These are phyloP conservation scores for Eutypella sp. DNA, from an alignment of 2,329 filamentous ascomycete genomes.

Conservation along the genomic window DNA sequence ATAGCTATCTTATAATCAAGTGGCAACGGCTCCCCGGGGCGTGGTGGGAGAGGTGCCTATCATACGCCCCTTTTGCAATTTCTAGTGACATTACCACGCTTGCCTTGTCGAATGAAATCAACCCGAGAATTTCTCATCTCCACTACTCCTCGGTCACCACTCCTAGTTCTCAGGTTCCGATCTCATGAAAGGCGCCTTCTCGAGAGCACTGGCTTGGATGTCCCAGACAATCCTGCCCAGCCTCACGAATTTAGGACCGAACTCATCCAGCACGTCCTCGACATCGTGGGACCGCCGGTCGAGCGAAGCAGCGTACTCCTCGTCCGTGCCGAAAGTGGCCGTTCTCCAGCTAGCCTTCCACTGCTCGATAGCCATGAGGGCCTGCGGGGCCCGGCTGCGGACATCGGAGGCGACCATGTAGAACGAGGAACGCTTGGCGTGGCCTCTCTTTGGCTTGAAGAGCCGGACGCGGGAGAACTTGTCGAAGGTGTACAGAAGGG, in stretches of 20 bases:
- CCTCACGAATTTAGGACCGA: slow-evolving; percentile 28
- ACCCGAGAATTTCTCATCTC: neutral
- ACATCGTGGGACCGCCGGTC: slow-evolving; percentile 5
- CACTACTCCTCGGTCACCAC: neutral
- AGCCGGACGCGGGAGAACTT: slow-evolving; percentile 37
- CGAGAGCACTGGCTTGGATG: slow-evolving; percentile 28
- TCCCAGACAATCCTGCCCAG: slow-evolving; percentile 30
- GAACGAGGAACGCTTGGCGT: slow-evolving; percentile 44
- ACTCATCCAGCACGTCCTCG: slow-evolving; percentile 27
- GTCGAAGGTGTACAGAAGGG: slow-evolving; percentile 33
- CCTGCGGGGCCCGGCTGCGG: slow-evolving; percentile 24
- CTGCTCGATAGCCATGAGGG: slow-evolving; percentile 27
- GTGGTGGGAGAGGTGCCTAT: neutral
- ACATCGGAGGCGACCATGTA: slow-evolving; percentile 47
- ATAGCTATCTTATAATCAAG: too few species aligned
- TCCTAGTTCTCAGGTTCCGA: too few species aligned
- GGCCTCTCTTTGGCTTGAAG: slow-evolving; percentile 38
- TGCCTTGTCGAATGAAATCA: neutral
- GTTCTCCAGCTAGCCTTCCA: slow-evolving; percentile 38
- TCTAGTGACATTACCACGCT: neutral
- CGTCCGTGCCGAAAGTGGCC: slow-evolving; percentile 33
- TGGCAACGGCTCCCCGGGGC: too few species aligned
- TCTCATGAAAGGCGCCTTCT: slow-evolving; percentile 23
- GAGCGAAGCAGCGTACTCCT: slow-evolving; percentile 12
- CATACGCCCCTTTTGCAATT: neutral